Percentiles rank a stretch among this genome's conserved stretches.
These are phyloP conservation scores for Skeletonema marinoi DNA, from an alignment of 108 stramenopile species.

Conservation along the genomic window DNA sequence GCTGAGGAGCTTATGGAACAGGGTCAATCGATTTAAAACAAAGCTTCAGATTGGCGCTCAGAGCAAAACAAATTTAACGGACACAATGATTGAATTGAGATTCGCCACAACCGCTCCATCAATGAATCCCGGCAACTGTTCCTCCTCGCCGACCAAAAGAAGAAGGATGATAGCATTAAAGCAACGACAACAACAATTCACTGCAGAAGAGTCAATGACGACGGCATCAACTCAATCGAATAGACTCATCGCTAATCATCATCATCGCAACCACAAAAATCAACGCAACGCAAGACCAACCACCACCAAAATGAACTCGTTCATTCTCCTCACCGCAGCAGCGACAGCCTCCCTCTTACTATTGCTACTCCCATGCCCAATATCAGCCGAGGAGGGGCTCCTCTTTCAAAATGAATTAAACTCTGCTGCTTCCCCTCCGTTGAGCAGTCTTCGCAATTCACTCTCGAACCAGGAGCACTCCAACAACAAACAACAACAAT, in stretches of 20 bases:
- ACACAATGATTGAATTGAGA: too few species aligned
- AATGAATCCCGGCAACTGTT: background rate
- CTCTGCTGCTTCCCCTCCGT: background rate
- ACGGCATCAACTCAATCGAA: background rate
- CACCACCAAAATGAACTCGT: background rate
- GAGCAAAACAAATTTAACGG: too few species aligned
- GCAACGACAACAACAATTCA: background rate
- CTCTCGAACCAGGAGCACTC: background rate
- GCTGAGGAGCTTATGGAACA: too few species aligned
- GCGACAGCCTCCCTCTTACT: background rate
- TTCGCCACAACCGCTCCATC: background rate
- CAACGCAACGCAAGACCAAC: background rate
- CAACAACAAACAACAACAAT: conserved; percentile 2
- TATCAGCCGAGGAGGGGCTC: background rate
- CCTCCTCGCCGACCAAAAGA: background rate
- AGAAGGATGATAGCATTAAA: background rate
- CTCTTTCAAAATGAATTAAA: background rate
- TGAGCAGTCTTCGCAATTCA: background rate
- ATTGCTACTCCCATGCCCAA: too few species aligned
- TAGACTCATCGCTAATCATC: background rate
- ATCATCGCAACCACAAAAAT: background rate
- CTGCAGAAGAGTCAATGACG: background rate
- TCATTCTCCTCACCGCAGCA: background rate
- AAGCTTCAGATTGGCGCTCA: too few species aligned
- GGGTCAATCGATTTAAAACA: too few species aligned